Conservation (phyloP, 2,329 filamentous ascomycete genomes). For the Pseudogymnoascus sp. region DNA sequence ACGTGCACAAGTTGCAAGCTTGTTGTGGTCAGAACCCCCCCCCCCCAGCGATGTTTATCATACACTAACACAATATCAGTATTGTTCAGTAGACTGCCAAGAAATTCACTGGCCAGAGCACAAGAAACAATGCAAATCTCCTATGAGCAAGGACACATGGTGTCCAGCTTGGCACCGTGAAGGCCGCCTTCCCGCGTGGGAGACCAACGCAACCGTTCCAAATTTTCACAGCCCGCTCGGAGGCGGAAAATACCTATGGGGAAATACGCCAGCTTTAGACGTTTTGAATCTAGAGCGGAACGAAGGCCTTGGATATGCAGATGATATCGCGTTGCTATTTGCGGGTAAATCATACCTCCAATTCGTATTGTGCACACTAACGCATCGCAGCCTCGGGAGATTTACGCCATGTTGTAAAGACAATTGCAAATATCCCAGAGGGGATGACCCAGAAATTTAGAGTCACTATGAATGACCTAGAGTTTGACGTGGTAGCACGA, state of each 20-base stretch:
- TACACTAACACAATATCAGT: conserved; percentile 10
- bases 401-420: conserved; percentile 15
- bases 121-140: conserved; percentile 15
- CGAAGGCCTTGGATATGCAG: conserved; percentile 13
- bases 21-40: conserved; percentile 8
- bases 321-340: conserved; percentile 14
- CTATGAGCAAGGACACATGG: conserved; percentile 14
- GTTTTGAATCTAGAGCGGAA: conserved; percentile 14
- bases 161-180: conserved; percentile 13
- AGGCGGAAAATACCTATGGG: conserved; percentile 16
- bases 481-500: conserved; percentile 17
- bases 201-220: not conserved
- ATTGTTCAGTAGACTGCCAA: conserved; percentile 14
- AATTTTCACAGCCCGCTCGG: conserved; percentile 9
- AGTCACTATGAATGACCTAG: conserved; percentile 16
- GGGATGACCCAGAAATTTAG: conserved; percentile 3
- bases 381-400: conserved; percentile 15
- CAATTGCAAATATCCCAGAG: conserved; percentile 13
- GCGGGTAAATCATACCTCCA: conserved; percentile 12
- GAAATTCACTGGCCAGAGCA: conserved; percentile 15
- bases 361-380: not conserved
- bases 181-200: conserved; percentile 9
- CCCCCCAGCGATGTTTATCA: not conserved
- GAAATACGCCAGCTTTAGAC: conserved; percentile 16
- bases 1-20: conserved; percentile 6